Conservation (phyloP, 2,329 filamentous ascomycete genomes). For the Diaporthe sp. region DNA sequence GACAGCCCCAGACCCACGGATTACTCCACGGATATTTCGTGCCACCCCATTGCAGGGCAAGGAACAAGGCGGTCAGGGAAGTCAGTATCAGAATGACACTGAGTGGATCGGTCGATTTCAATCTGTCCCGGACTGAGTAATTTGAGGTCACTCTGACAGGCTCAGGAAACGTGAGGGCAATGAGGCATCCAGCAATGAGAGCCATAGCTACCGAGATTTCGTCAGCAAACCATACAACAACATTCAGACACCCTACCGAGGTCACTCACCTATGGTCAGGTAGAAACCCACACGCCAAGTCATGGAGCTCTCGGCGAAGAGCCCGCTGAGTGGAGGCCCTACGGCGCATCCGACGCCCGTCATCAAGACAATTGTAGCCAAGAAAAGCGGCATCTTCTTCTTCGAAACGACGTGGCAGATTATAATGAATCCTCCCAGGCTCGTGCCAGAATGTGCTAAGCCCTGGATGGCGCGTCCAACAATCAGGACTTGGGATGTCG, state of each 20-base stretch:
- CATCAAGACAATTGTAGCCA: background rate
- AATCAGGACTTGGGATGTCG: background rate
- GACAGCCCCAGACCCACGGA: background rate
- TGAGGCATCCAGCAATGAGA: background rate
- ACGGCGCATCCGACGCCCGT: background rate
- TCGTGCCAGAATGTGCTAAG: background rate
- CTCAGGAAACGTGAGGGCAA: background rate
- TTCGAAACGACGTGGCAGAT: background rate
- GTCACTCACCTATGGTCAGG: background rate
- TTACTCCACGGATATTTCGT: background rate
- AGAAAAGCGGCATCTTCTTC: constrained; percentile 4
- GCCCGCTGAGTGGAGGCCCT: background rate
- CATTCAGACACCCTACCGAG: accelerated
- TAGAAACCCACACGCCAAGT: background rate
- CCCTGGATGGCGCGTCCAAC: constrained; percentile 12
- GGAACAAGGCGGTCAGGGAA: background rate
- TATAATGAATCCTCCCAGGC: background rate
- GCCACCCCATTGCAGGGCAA: constrained; percentile 5
- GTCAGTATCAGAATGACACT: background rate
- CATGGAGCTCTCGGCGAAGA: background rate
- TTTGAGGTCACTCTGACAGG: background rate
- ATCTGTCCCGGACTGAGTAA: background rate
- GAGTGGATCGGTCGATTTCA: constrained; percentile 9
- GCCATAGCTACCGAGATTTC: background rate
- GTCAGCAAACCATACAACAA: background rate